These are phyloP conservation scores for Fusarium devonianum DNA, from an alignment of 2,329 filamentous ascomycete species.

Conservation along the genomic window DNA sequence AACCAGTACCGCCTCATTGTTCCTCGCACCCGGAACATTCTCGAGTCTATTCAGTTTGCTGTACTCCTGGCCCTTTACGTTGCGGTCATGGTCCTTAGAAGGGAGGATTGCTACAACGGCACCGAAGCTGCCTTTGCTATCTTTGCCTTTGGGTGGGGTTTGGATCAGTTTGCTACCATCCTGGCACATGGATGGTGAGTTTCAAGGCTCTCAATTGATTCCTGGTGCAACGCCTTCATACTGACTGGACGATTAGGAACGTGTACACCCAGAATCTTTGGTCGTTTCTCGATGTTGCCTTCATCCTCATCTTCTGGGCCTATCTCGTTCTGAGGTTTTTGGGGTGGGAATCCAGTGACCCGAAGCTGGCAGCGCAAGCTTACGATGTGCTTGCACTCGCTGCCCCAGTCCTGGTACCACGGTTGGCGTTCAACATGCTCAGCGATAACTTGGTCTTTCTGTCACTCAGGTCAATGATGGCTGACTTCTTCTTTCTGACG, in stretches of 20 bases:
- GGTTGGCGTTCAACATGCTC: constrained; percentile 82
- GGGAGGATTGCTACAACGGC: constrained; percentile 61
- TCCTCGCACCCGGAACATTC: constrained; percentile 75
- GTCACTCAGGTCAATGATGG: constrained; percentile 83
- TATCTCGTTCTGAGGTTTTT: constrained; percentile 75
- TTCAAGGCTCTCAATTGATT: background rate
- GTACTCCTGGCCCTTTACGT: constrained; percentile 74
- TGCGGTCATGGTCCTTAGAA: constrained; percentile 73
- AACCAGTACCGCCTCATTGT: constrained; percentile 89
- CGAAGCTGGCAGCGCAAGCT: constrained; percentile 67
- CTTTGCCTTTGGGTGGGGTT: constrained; percentile 79
- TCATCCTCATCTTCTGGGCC: constrained; percentile 72
- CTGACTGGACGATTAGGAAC: constrained; percentile 57
- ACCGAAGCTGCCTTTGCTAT: constrained; percentile 73
- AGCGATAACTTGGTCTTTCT: constrained; percentile 87
- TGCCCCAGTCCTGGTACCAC: constrained; percentile 78
- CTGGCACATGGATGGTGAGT: constrained; percentile 73
- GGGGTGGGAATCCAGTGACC: constrained; percentile 60
- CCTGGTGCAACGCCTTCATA: background rate
- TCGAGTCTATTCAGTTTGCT: constrained; percentile 78
- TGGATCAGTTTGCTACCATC: constrained; percentile 80
- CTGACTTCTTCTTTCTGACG: constrained; percentile 81
- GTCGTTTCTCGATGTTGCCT: constrained; percentile 85
- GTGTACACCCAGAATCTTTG: constrained; percentile 89
- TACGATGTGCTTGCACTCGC: constrained; percentile 81